A percentile compares a stretch with the other conserved stretches of the same genome.
Conservation (phyloP, 257 asterid species). For the Ilex aquifolium region DNA sequence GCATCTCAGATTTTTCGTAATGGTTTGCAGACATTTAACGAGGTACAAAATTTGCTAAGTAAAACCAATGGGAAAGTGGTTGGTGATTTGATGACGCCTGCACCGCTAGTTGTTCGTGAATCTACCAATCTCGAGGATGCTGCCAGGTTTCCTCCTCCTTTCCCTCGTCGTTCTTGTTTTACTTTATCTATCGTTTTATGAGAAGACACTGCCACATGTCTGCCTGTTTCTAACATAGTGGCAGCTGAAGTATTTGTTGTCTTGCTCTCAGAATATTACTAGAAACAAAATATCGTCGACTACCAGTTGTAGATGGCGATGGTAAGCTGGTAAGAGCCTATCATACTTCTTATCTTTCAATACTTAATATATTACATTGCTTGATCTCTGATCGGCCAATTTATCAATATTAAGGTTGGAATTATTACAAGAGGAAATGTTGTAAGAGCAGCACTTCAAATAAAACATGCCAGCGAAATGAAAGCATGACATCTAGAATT, state of each 20-base stretch:
- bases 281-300: slow-evolving; percentile 72
- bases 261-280: slow-evolving; percentile 53
- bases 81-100: slow-evolving; percentile 79
- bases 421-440: slow-evolving; percentile 85
- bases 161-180: background rate
- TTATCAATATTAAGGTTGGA: slow-evolving; percentile 51
- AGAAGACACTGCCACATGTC: background rate
- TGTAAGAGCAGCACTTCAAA: slow-evolving; percentile 82
- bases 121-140: slow-evolving; percentile 85
- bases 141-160: slow-evolving; percentile 46
- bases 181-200: background rate
- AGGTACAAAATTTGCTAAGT: slow-evolving; percentile 68
- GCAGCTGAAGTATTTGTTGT: slow-evolving; percentile 5
- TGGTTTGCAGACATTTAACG: slow-evolving; percentile 58
- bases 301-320: slow-evolving; percentile 80
- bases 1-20: too few relatives aligned
- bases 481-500: slow-evolving; percentile 8
- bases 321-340: slow-evolving; percentile 66
- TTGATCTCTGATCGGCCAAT: slow-evolving; percentile 3
- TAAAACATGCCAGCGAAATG: slow-evolving; percentile 44
- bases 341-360: slow-evolving; percentile 2
- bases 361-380: background rate
- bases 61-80: slow-evolving; percentile 83
- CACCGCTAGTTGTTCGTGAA: slow-evolving; percentile 71
- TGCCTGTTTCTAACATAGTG: background rate